A percentile compares a stretch with the other conserved stretches of the same genome.
Evolutionary conservation across 2,329 filamentous ascomycete species (phyloP).

Genomic region (Scytalidium lignicola): DNA sequence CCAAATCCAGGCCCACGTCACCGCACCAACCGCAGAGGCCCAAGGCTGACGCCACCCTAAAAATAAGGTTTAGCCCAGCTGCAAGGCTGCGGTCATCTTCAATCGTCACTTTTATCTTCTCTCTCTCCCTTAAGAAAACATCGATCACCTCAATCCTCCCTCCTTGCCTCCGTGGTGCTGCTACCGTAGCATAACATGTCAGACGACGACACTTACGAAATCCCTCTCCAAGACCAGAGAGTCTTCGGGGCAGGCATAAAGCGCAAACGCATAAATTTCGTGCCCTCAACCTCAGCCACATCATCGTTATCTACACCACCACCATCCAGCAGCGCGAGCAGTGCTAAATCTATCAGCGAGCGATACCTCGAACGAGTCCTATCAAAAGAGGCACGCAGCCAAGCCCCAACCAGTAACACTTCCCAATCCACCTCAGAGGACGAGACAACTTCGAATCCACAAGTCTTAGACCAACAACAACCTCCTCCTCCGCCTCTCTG

Average conservation of each 20-base stretch:
- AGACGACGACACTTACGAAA: conserved; percentile 49
- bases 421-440: neutral
- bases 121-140: neutral
- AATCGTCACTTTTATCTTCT: too few relatives aligned
- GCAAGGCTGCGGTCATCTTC: too few relatives aligned
- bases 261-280: conserved; percentile 55
- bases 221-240: conserved; percentile 52
- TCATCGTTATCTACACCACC: conserved; percentile 12
- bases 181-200: too few relatives aligned
- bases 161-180: too few relatives aligned
- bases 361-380: conserved; percentile 65
- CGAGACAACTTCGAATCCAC: neutral
- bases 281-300: conserved; percentile 31
- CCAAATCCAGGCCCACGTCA: neutral
- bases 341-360: conserved; percentile 35
- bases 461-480: neutral
- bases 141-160: neutral
- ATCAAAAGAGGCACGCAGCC: conserved; percentile 9
- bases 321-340: conserved; percentile 25
- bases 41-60: neutral
- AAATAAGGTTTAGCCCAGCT: neutral
- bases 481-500: conserved; percentile 34
- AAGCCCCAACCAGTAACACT: neutral
- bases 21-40: neutral
- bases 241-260: conserved; percentile 60